Evolutionary conservation across 2,329 filamentous ascomycete genomes (phyloP).

Genomic region (Neospermospora avenae): DNA sequence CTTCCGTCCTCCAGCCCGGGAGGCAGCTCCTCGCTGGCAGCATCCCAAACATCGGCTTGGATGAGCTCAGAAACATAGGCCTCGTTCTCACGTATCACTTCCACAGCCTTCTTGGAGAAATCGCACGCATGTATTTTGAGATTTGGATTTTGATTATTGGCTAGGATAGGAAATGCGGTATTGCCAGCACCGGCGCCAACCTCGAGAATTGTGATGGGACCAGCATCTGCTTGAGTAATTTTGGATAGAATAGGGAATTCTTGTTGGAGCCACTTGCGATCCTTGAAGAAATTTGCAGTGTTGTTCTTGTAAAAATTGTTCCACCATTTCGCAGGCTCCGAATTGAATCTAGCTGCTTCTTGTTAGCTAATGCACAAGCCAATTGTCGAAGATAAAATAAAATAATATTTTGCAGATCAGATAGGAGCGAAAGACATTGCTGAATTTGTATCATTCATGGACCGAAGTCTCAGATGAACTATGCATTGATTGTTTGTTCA

Average conservation of each 20-base stretch:
- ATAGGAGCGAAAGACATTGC: constrained; percentile 72
- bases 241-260: constrained; percentile 88
- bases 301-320: constrained; percentile 98
- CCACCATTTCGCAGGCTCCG: constrained; percentile 93
- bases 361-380: constrained; percentile 39
- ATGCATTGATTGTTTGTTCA: constrained; percentile 58
- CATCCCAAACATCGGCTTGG: constrained; percentile 94
- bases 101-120: constrained; percentile 91
- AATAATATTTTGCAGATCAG: constrained; percentile 45
- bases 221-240: constrained; percentile 68
- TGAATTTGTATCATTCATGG: constrained; percentile 56
- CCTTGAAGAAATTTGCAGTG: constrained; percentile 96
- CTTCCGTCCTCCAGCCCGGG: constrained; percentile 72
- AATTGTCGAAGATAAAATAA: constrained; percentile 9
- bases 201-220: constrained; percentile 72
- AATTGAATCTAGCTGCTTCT: constrained; percentile 72
- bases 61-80: constrained; percentile 71
- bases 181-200: constrained; percentile 96
- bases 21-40: constrained; percentile 68
- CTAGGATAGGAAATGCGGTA: constrained; percentile 87
- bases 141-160: constrained; percentile 75
- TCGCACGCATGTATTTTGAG: constrained; percentile 91
- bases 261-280: constrained; percentile 94
- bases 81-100: constrained; percentile 81
- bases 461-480: constrained; percentile 63